Evolutionary conservation across 108 stramenopile genomes (phyloP).

Genomic region (Schizochytrium sp.): DNA sequence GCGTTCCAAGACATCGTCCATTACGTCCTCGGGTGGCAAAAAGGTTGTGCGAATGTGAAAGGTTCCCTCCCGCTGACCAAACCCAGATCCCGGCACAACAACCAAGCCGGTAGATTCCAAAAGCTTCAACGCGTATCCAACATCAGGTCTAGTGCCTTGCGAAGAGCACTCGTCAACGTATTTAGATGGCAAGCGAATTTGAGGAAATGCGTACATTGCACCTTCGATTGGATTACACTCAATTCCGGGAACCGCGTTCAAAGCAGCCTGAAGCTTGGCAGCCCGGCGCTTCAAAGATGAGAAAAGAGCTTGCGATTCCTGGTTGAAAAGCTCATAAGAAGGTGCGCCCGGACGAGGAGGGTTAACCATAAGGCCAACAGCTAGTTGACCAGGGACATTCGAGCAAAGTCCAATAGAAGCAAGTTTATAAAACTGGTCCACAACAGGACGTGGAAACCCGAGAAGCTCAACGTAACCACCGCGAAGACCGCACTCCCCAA

Average conservation of each 20-base stretch:
- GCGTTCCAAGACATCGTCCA: slow-evolving; percentile 79
- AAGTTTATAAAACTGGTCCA: slow-evolving; percentile 90
- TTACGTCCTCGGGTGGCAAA: slow-evolving; percentile 87
- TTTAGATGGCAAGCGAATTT: slow-evolving; percentile 82
- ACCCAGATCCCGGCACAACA: slow-evolving; percentile 94
- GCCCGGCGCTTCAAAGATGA: slow-evolving; percentile 87
- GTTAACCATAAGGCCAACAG: slow-evolving; percentile 89
- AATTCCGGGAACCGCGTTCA: slow-evolving; percentile 90
- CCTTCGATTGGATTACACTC: slow-evolving; percentile 90
- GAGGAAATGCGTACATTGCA: slow-evolving; percentile 96
- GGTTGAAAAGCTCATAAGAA: slow-evolving; percentile 78
- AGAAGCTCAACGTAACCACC: slow-evolving; percentile 93
- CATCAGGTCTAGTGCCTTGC: slow-evolving; percentile 85
- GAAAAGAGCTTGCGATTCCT: slow-evolving; percentile 81
- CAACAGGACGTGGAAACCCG: slow-evolving; percentile 84
- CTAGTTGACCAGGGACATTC: slow-evolving; percentile 87
- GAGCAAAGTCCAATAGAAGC: slow-evolving; percentile 86
- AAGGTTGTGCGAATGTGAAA: slow-evolving; percentile 97
- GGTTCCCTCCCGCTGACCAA: slow-evolving; percentile 91
- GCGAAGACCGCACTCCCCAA: slow-evolving; percentile 93
- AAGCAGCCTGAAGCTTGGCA: slow-evolving; percentile 80
- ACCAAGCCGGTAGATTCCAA: slow-evolving; percentile 92
- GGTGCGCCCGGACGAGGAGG: slow-evolving; percentile 82
- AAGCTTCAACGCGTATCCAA: slow-evolving; percentile 89
- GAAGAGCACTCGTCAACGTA: slow-evolving; percentile 83